Evolutionary conservation across 2,329 filamentous ascomycete genomes (phyloP).

Genomic region (Fusarium foetens): DNA sequence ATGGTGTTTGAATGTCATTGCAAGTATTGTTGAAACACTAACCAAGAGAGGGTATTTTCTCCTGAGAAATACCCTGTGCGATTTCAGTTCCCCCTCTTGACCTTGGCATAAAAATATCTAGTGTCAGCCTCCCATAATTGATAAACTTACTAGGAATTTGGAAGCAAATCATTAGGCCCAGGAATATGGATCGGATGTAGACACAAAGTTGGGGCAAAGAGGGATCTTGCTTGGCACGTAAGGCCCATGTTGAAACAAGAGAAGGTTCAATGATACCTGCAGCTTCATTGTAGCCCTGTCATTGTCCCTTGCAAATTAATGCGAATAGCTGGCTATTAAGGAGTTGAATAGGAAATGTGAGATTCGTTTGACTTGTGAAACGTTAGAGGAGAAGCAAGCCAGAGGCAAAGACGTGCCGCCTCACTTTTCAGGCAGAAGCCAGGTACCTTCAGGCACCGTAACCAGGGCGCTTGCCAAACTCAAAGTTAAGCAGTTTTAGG

Average conservation of each 20-base stretch:
- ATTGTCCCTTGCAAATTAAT: slow-evolving; percentile 24
- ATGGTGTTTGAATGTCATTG: background rate
- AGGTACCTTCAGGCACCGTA: background rate
- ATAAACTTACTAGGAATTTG: background rate
- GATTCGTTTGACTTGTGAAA: slow-evolving; percentile 24
- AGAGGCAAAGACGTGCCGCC: background rate
- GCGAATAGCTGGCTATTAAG: slow-evolving; percentile 22
- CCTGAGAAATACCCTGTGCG: background rate
- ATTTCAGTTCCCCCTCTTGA: background rate
- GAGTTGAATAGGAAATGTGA: slow-evolving; percentile 10
- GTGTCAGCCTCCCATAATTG: background rate
- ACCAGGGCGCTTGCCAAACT: slow-evolving; percentile 9
- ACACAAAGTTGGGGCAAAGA: slow-evolving; percentile 17
- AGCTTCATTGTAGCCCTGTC: slow-evolving; percentile 3
- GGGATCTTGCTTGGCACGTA: slow-evolving; percentile 20
- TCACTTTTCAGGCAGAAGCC: slow-evolving; percentile 3
- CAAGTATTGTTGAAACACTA: background rate
- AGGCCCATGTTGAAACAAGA: slow-evolving; percentile 24
- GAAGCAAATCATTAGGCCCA: background rate
- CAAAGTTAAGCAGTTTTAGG: slow-evolving; percentile 34
- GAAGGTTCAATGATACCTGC: slow-evolving; percentile 5
- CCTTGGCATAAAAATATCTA: background rate
- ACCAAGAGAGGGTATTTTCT: background rate
- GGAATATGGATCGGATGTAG: background rate
- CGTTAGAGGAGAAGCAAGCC: slow-evolving; percentile 11